These are phyloP conservation scores for Acanthamoeba lenticulata DNA, from an alignment of 208 protist genomes.

Conservation along the genomic window DNA sequence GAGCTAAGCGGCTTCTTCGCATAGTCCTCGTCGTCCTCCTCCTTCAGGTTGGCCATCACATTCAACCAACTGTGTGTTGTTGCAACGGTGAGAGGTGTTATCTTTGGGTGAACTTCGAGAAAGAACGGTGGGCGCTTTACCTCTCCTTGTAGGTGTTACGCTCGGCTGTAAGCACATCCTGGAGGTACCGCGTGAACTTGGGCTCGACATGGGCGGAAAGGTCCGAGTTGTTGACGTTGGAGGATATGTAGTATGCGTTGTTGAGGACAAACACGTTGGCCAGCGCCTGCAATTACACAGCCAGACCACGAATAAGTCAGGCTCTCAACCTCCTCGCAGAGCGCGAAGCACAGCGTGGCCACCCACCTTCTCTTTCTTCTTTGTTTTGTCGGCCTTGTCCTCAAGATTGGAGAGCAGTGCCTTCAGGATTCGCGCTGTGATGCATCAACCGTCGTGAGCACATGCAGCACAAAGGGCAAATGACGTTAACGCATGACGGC, in stretches of 20 bases:
- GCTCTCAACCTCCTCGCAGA: background rate
- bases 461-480: background rate
- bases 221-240: background rate
- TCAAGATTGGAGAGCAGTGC: slow-evolving; percentile 29
- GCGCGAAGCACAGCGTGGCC: background rate
- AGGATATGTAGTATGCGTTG: slow-evolving; percentile 17
- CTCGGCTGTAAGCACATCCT: background rate
- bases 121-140: background rate
- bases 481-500: background rate
- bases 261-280: slow-evolving; percentile 50
- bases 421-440: slow-evolving; percentile 8
- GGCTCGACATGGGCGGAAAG: background rate
- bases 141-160: slow-evolving; percentile 58
- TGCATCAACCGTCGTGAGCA: background rate
- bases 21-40: background rate
- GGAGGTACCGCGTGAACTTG: slow-evolving; percentile 7
- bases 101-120: background rate
- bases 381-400: slow-evolving; percentile 48
- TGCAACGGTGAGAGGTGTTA: too few species aligned
- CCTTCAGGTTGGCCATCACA: background rate
- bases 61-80: background rate
- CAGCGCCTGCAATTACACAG: slow-evolving; percentile 15
- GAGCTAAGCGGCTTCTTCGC: background rate
- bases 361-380: slow-evolving; percentile 38
- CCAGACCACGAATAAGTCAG: background rate